Conservation (phyloP, 1,139 yeast genomes). For the Pichia sp. region DNA sequence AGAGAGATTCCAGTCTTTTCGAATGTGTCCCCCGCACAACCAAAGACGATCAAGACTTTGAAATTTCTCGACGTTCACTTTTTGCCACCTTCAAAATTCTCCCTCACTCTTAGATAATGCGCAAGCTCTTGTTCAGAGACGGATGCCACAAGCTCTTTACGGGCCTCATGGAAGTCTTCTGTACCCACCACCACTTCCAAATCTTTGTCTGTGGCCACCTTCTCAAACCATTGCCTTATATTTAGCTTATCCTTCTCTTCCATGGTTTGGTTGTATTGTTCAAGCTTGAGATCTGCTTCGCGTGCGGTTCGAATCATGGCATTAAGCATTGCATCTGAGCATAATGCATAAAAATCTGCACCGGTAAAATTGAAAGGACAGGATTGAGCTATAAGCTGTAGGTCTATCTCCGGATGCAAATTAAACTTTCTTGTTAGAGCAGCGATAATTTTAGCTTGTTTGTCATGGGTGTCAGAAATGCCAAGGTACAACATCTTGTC, state of each 20-base stretch:
- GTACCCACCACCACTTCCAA: conserved; percentile 61
- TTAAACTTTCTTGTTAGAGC: conserved; percentile 86
- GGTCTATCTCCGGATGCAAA: conserved; percentile 56
- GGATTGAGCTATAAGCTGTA: conserved; percentile 54
- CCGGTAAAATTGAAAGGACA: conserved; percentile 94
- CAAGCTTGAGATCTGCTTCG: conserved; percentile 65
- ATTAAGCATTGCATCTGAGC: conserved; percentile 90
- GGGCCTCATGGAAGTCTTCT: conserved; percentile 75
- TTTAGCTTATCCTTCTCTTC: conserved; percentile 40
- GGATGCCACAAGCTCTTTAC: conserved; percentile 67
- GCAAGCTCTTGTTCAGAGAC: conserved; percentile 83
- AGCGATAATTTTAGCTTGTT: conserved; percentile 78
- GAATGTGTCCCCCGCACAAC: not conserved
- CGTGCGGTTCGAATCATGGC: conserved; percentile 90
- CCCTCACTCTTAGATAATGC: conserved; percentile 74
- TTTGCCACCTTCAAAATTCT: conserved; percentile 60
- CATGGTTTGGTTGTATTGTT: conserved; percentile 42
- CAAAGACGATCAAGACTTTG: not conserved
- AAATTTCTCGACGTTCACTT: conserved; percentile 5
- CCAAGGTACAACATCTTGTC: conserved; percentile 94
- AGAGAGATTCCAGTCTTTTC: not conserved
- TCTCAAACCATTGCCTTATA: conserved; percentile 90
- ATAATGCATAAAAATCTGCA: conserved; percentile 94
- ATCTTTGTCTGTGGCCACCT: conserved; percentile 65
- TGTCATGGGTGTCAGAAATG: conserved; percentile 83